Conservation (phyloP, 1,284 basidiomycete species). For the Lentinula novae-zelandiae region DNA sequence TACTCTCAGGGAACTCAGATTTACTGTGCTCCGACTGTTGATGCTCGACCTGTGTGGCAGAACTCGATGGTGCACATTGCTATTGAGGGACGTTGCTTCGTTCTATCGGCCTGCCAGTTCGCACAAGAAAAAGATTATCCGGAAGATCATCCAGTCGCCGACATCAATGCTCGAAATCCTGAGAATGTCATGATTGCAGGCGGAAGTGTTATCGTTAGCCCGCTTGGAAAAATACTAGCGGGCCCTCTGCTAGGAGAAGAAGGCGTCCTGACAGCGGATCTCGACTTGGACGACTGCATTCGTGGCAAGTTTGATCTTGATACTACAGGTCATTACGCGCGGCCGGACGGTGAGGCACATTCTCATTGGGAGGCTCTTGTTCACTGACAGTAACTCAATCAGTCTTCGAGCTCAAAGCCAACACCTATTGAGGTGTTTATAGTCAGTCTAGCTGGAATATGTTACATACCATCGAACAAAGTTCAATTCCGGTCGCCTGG, state of each 20-base stretch:
- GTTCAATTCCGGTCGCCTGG: too few relatives aligned
- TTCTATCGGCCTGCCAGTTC: slow-evolving; percentile 64
- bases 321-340: slow-evolving; percentile 64
- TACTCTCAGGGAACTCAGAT: slow-evolving; percentile 62
- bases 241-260: slow-evolving; percentile 62
- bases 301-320: slow-evolving; percentile 75
- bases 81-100: slow-evolving; percentile 74
- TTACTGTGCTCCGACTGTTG: slow-evolving; percentile 72
- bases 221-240: slow-evolving; percentile 64
- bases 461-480: too few relatives aligned
- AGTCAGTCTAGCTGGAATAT: neutral
- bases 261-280: slow-evolving; percentile 60
- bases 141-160: slow-evolving; percentile 44
- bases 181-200: slow-evolving; percentile 66
- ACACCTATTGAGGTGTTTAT: neutral
- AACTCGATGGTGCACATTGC: slow-evolving; percentile 72
- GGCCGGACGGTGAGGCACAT: slow-evolving; percentile 50
- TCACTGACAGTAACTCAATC: neutral
- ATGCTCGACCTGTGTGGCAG: slow-evolving; percentile 61
- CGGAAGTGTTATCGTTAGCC: slow-evolving; percentile 66
- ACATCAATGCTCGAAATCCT: slow-evolving; percentile 35
- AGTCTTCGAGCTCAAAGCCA: slow-evolving; percentile 14
- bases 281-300: slow-evolving; percentile 58
- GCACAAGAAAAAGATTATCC: slow-evolving; percentile 62
- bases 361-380: neutral